phyloP scores from a whole-genome alignment of 371 early-diverging fungal species.

The Chytridium lagenaria region DNA sequence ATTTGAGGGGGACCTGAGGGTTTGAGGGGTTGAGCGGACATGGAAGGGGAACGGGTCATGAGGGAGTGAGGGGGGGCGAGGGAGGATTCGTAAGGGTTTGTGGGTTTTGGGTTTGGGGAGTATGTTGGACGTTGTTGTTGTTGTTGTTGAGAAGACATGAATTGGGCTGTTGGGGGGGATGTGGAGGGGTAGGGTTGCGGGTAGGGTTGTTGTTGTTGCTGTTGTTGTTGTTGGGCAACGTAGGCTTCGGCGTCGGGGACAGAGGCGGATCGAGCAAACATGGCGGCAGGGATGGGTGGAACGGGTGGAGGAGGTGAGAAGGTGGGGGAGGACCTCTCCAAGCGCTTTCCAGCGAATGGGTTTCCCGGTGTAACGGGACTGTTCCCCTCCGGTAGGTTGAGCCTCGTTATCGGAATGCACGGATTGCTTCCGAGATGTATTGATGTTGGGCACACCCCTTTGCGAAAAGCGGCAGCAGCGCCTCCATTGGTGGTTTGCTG shows the following conservation, averaged over 20 bases:
- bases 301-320: conserved; percentile 17
- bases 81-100: neutral
- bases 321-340: conserved; percentile 12
- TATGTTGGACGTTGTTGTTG: conserved; percentile 2
- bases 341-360: neutral
- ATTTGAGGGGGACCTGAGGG: neutral
- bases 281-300: conserved; percentile 8
- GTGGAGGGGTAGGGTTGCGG: conserved; percentile 12
- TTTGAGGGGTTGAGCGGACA: too few relatives aligned
- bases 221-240: neutral
- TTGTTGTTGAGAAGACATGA: neutral
- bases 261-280: neutral
- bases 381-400: neutral
- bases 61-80: conserved; percentile 6
- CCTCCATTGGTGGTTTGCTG: neutral
- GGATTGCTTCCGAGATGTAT: neutral
- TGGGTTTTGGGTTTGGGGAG: neutral
- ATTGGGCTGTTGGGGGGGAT: conserved; percentile 1
- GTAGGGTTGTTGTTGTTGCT: neutral
- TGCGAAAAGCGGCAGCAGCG: neutral
- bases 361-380: conserved; percentile 11
- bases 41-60: conserved; percentile 5
- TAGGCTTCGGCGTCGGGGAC: neutral
- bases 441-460: conserved; percentile 13
- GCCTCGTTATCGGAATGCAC: neutral